Evolutionary conservation across 164 flowering plant genomes (phyloP).

Genomic region (Brasenia schreberi): DNA sequence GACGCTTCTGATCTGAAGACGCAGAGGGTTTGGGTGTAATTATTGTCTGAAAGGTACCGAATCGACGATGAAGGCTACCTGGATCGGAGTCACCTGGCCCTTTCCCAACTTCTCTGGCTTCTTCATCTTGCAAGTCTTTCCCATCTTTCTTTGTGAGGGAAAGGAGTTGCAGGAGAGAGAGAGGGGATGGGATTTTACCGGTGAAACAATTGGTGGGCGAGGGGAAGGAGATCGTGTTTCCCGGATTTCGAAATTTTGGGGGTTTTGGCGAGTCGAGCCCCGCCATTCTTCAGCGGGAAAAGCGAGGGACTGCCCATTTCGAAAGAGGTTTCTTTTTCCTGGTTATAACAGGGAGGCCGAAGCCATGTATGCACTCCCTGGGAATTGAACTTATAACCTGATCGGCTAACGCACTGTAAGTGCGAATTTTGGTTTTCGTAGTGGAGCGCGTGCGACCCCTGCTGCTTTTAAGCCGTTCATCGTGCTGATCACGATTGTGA

Average conservation of each 20-base stretch:
- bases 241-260: too few species aligned
- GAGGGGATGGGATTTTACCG: not conserved
- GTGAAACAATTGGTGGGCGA: not conserved
- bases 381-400: too few species aligned
- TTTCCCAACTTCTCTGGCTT: constrained; percentile 36
- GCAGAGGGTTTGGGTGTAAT: constrained; percentile 40
- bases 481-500: too few species aligned
- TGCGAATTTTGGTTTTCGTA: too few species aligned
- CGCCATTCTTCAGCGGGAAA: not conserved
- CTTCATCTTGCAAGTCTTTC: constrained; percentile 25
- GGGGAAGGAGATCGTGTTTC: not conserved
- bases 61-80: constrained; percentile 84
- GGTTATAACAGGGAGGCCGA: too few species aligned
- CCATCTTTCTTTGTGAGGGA: constrained; percentile 20
- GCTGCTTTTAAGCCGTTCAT: too few species aligned
- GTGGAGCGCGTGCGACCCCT: too few species aligned
- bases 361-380: too few species aligned
- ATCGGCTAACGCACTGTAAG: too few species aligned
- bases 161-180: not conserved
- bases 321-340: too few species aligned
- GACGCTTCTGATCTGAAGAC: constrained; percentile 67
- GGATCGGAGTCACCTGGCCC: constrained; percentile 72
- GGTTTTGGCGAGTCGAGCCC: not conserved
- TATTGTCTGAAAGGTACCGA: constrained; percentile 64
- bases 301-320: not conserved